phyloP scores from a whole-genome alignment of 352 stramenopile genomes.

The Phytophthora palmivora region DNA sequence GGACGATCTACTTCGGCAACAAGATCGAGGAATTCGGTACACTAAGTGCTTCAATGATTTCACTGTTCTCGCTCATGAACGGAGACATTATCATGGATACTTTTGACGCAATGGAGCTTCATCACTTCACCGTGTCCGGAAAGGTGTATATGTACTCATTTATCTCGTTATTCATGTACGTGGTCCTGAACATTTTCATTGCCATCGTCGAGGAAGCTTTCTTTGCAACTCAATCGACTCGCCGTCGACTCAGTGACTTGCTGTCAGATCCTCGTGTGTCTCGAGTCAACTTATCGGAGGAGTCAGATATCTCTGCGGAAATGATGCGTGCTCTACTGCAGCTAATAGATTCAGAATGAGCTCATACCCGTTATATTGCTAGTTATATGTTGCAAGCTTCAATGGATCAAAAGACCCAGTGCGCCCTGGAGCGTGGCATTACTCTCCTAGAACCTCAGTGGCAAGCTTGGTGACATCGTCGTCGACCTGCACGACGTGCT shows the following conservation, averaged over 20 bases:
- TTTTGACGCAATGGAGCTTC: slow-evolving; percentile 83
- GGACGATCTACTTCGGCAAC: slow-evolving; percentile 89
- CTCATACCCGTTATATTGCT: slow-evolving; percentile 22
- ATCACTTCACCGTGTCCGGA: slow-evolving; percentile 70
- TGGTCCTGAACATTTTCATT: slow-evolving; percentile 94
- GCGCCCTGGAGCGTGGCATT: slow-evolving; percentile 5
- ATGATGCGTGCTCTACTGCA: slow-evolving; percentile 62
- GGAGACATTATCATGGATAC: slow-evolving; percentile 92
- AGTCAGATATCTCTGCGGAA: slow-evolving; percentile 62
- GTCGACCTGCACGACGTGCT: slow-evolving; percentile 85
- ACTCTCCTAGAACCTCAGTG: slow-evolving; percentile 82
- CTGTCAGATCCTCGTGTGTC: slow-evolving; percentile 56
- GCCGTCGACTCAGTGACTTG: slow-evolving; percentile 67
- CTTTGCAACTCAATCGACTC: slow-evolving; percentile 82
- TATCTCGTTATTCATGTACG: slow-evolving; percentile 93
- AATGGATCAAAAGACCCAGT: slow-evolving; percentile 10
- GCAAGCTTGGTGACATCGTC: slow-evolving; percentile 87
- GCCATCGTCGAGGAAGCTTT: slow-evolving; percentile 92
- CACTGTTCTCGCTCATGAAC: slow-evolving; percentile 92
- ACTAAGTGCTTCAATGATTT: slow-evolving; percentile 71
- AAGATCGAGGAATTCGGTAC: slow-evolving; percentile 82
- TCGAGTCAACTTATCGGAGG: slow-evolving; percentile 41
- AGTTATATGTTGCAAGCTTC: slow-evolving; percentile 23
- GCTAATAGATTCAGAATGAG: slow-evolving; percentile 44
- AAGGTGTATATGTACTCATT: slow-evolving; percentile 91